Evolutionary conservation across 768 basidiomycete genomes (phyloP).

Genomic region (Hebeloma cylindrosporum): DNA sequence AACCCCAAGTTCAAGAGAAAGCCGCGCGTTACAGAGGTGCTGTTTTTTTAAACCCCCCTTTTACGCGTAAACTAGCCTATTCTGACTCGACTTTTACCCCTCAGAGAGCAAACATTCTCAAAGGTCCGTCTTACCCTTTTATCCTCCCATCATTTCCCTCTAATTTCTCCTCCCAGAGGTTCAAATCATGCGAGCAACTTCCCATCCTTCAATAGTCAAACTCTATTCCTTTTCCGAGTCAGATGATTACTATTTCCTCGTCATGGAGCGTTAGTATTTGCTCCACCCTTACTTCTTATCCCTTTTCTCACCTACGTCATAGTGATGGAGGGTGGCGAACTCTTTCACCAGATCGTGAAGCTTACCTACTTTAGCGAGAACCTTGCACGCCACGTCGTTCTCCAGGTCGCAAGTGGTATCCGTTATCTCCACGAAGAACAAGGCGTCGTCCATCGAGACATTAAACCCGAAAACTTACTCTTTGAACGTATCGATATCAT

Average conservation of each 20-base stretch:
- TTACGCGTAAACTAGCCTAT: slow-evolving; percentile 11
- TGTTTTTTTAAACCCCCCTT: slow-evolving; percentile 32
- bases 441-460: slow-evolving; percentile 97
- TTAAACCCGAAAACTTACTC: slow-evolving; percentile 97
- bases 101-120: slow-evolving; percentile 96
- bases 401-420: slow-evolving; percentile 94
- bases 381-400: slow-evolving; percentile 94
- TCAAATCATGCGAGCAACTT: slow-evolving; percentile 95
- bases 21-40: slow-evolving; percentile 98
- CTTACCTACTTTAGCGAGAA: slow-evolving; percentile 98
- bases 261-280: slow-evolving; percentile 77
- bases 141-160: not conserved
- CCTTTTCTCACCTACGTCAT: slow-evolving; percentile 17
- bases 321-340: slow-evolving; percentile 98
- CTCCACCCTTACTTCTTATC: not conserved
- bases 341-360: slow-evolving; percentile 99
- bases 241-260: slow-evolving; percentile 88
- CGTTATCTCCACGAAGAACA: slow-evolving; percentile 96
- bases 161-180: slow-evolving; percentile 64
- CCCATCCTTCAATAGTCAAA: slow-evolving; percentile 92
- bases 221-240: slow-evolving; percentile 92
- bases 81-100: slow-evolving; percentile 33
- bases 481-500: slow-evolving; percentile 92
- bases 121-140: slow-evolving; percentile 52
- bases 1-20: slow-evolving; percentile 95